Evolutionary conservation across 2,329 filamentous ascomycete genomes (phyloP).

Genomic region (Verticillium albo-atrum): DNA sequence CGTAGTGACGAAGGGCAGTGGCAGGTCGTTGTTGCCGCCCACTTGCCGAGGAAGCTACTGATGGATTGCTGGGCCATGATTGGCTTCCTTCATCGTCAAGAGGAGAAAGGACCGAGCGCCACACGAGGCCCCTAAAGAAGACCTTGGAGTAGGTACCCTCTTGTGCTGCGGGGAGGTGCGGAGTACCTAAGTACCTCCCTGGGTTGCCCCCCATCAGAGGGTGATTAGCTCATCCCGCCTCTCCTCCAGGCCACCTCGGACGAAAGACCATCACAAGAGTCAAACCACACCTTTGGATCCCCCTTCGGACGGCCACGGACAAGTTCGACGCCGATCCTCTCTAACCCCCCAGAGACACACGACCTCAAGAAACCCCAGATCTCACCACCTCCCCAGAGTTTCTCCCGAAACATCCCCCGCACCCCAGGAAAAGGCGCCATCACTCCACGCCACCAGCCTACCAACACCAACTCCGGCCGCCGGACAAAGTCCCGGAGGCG

Average conservation of each 20-base stretch:
- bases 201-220: no score
- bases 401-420: constrained; percentile 1
- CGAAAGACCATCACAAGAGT: neutral
- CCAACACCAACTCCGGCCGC: neutral
- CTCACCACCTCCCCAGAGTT: neutral
- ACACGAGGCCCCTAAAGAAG: neutral
- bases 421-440: neutral
- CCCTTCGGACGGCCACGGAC: neutral
- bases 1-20: no score
- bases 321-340: neutral
- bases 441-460: neutral
- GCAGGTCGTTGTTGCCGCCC: no score
- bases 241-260: neutral
- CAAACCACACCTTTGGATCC: neutral
- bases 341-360: neutral
- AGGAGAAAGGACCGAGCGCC: no score
- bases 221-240: no score
- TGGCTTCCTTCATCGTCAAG: neutral
- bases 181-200: neutral
- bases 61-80: neutral
- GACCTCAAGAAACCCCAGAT: neutral
- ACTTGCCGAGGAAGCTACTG: neutral
- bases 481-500: neutral
- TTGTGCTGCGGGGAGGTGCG: neutral
- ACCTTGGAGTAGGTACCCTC: neutral